Evolutionary conservation across 257 asterid genomes (phyloP), one percentile per base, ranked within the genome.

Genomic region (Solanum chiquidenum): DNA sequence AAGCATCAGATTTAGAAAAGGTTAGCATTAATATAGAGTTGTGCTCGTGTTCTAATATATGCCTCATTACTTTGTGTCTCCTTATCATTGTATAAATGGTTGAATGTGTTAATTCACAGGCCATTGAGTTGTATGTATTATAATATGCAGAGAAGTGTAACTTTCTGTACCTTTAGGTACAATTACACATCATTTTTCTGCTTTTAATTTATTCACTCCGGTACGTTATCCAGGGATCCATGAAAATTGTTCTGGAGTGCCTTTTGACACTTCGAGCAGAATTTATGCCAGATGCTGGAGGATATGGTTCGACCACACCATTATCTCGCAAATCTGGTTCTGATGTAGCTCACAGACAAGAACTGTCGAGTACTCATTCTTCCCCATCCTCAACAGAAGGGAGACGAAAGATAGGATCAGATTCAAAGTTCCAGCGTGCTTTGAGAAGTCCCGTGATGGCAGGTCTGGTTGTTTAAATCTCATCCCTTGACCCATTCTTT

Each of bases 161-260:
- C 40, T 79, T 80, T 80, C 85, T 46, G 38, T 44, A 27, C 66
- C 40, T 27, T 80, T 16, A 46, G 27, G 10, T 46, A 80, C 42
- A 9, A 49, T 29, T 52, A 29, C 42, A 5, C 23, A 12, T n/a
- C 73, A 5, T 20, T 66, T n/a, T 80, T 74, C 79, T 89, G 68
- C 55, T 87, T 49, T 18, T 82, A 64, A 29, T 49, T 18, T 5
- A 16, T 80, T 46, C 9, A 29, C 18, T 46, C 68, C 20, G 29
- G 64, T 34, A 25, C 68, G 18, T 72, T 64, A 68, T 88, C 83
- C 89, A 96, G 98, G 99, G 99, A 66, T 93, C 97, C 9, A 93
- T 97, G 97, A 93, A 90, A 89, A 85, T 86, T 20, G 97, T 97
- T 6, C 49, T 94, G 85, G 98, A 95, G 86, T 95, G 97, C 93